These are phyloP conservation scores for Sideroxylon spinosum DNA, from an alignment of 179 eudicot species.

Conservation along the genomic window DNA sequence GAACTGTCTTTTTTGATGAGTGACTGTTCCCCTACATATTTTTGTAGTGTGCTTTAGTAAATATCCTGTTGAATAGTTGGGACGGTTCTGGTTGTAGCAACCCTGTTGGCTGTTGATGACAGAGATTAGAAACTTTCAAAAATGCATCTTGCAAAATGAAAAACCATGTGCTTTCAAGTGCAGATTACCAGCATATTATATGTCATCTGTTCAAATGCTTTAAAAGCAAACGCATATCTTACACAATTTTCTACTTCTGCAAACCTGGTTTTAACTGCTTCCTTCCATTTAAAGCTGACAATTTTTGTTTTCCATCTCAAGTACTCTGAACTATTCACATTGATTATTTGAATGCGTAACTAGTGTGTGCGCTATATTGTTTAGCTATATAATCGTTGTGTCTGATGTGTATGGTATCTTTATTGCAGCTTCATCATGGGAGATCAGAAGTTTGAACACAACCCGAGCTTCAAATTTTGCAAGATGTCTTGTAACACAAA, in stretches of 20 bases:
- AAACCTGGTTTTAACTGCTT: background rate
- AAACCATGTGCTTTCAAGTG: background rate
- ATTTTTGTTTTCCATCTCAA: background rate
- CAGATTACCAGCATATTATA: background rate
- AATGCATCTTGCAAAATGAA: background rate
- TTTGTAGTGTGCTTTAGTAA: background rate
- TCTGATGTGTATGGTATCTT: slow-evolving; percentile 9
- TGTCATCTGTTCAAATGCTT: background rate
- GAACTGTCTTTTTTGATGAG: background rate
- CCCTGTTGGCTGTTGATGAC: background rate
- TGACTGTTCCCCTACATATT: background rate
- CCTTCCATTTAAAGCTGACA: background rate
- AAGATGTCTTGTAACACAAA: slow-evolving; percentile 77
- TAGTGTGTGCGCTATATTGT: slow-evolving; percentile 2
- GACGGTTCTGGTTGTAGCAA: background rate
- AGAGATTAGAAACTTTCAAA: background rate
- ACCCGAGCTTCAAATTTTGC: slow-evolving; percentile 31
- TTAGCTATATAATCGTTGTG: slow-evolving; percentile 11
- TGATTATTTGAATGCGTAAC: background rate
- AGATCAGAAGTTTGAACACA: slow-evolving; percentile 58
- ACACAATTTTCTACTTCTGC: background rate
- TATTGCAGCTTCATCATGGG: slow-evolving; percentile 91
- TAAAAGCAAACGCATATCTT: background rate
- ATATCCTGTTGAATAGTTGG: background rate
- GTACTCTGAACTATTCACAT: background rate